Base-by-base conservation (phyloP, 805 yeast species). In the Monosporozyma servazzii region DNA sequence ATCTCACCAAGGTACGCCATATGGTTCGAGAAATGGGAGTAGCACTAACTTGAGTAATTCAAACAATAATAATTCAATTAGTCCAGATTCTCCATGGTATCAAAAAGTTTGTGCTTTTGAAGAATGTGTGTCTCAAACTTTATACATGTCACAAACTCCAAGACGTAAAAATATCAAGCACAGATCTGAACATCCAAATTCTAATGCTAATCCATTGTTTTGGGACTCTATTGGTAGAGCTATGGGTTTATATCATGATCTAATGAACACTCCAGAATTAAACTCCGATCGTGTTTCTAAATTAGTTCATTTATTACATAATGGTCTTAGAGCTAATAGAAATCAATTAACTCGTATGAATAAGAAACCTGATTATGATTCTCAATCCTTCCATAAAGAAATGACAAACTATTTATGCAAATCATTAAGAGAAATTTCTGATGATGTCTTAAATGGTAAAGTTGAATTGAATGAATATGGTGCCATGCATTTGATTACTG, bases 281-380 rank as follows among this genome's bases (percentile, higher is more conserved):
- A 72, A 72, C 52, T 70, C 72, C 29, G 70, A 67, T 45, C 66
- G 80, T 54, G 75, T 75, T 54, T 71, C 80, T 2, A 72, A 74
- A 40, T 65, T 79, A 53, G 76, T 78, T 20, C 78, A 78, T 48
- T 60, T 79, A 3, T 64, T 79, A 42, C 79, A 80, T 56, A 78
- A 78, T 51, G 82, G 81, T 3, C 66, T 79, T 39, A 71, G 82
- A 59, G 78, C 78, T 27, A 79, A 78, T 59, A 73, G 83, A 62
- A 66, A 73, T 43, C 81, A 79, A 59, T 65, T 78, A 49, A 73
- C 81, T 5, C 75, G 79, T 59, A 68, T 79, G 65, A 73, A 77
- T 53, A 78, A 78, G 63, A 80, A 80, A 57, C 77, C 82, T 13
- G 84, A 80, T 61, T 77, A 78, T 57, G 84, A 80, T 54, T 75